A percentile compares a stretch with the other conserved stretches of the same genome.
These are phyloP conservation scores for Haemoproteus tartakovskyi DNA, from an alignment of 169 alveolate species.

Conservation along the genomic window DNA sequence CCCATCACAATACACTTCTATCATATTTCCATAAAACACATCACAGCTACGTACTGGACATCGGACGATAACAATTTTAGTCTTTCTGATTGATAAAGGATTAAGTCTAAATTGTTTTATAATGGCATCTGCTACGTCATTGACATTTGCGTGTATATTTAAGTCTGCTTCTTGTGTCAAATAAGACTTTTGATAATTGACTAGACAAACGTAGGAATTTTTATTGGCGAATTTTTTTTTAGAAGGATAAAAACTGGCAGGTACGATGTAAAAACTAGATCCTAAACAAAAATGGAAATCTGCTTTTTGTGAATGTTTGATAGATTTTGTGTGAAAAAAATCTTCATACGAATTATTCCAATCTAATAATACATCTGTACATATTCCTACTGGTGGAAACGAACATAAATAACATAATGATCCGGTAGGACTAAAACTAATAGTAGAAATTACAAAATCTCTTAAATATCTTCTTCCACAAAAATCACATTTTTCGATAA, in stretches of 20 bases:
- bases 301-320: conserved; percentile 72
- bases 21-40: conserved; percentile 3
- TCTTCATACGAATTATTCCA: conserved; percentile 84
- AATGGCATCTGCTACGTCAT: conserved; percentile 48
- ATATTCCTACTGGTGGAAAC: conserved; percentile 81
- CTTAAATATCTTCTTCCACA: conserved; percentile 82
- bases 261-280: conserved; percentile 80
- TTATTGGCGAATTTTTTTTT: conserved; percentile 68
- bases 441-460: conserved; percentile 79
- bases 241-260: conserved; percentile 83
- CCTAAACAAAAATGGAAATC: conserved; percentile 81
- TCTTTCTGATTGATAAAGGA: conserved; percentile 37
- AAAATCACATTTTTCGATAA: conserved; percentile 78
- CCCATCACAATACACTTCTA: not conserved
- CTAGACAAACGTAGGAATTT: conserved; percentile 72
- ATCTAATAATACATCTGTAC: conserved; percentile 84
- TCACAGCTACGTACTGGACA: conserved; percentile 29
- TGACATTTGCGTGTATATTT: conserved; percentile 77
- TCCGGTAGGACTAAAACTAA: conserved; percentile 84
- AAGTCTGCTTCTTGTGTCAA: conserved; percentile 73
- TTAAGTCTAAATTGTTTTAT: conserved; percentile 42
- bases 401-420: conserved; percentile 79
- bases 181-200: conserved; percentile 80
- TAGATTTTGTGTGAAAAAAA: conserved; percentile 71
- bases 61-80: conserved; percentile 20